phyloP scores from a whole-genome alignment of 768 basidiomycete genomes.

The Mrakia gelida region DNA sequence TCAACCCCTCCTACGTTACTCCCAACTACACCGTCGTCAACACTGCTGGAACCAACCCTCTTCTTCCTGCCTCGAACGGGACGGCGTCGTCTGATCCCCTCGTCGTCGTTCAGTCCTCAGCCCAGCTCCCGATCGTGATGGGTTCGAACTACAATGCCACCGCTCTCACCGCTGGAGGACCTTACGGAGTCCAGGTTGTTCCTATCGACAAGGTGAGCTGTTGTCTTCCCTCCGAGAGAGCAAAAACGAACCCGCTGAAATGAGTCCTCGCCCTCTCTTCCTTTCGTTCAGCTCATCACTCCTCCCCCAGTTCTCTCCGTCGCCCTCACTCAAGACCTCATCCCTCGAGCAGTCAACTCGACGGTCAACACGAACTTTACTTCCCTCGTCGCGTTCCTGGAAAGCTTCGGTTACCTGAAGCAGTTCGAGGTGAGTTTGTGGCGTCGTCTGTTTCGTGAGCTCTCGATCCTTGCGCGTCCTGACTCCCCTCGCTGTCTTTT shows the following conservation, averaged over 20 bases:
- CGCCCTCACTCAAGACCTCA: neutral
- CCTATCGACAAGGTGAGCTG: neutral
- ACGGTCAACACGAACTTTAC: constrained; percentile 2
- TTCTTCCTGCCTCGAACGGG: neutral
- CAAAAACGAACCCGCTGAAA: neutral
- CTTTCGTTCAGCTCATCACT: neutral
- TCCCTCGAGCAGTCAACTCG: neutral
- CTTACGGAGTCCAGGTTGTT: neutral
- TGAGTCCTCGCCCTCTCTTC: neutral
- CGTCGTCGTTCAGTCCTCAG: neutral
- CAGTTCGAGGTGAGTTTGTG: neutral
- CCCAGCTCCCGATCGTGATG: neutral
- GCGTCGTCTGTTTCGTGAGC: neutral
- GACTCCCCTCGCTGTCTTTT: neutral
- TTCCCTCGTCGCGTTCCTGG: neutral
- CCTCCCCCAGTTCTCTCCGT: neutral
- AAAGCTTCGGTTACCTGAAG: neutral
- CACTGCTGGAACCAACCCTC: neutral
- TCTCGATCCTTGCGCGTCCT: neutral
- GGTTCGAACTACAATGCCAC: neutral
- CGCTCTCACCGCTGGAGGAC: neutral
- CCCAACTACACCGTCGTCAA: constrained; percentile 1
- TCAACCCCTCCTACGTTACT: neutral
- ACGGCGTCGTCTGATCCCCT: neutral
- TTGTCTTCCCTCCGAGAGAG: neutral